Conservation (phyloP, 2,329 filamentous ascomycete species). For the Trichocomaceae sp. region DNA sequence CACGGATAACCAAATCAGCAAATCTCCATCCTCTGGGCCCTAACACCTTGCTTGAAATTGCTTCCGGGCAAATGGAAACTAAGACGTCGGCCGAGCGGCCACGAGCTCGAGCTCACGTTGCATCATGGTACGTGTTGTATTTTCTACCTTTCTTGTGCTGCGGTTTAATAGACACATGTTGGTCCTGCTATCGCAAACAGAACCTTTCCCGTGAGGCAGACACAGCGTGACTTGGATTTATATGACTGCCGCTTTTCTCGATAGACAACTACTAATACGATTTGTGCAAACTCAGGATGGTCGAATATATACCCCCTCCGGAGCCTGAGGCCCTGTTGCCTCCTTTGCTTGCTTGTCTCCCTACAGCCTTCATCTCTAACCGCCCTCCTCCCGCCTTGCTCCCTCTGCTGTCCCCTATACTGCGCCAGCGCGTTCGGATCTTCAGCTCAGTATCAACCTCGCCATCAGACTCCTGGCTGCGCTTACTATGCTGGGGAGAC, state of each 20-base stretch:
- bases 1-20: too few relatives aligned
- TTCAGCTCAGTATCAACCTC: slow-evolving; percentile 43
- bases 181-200: neutral
- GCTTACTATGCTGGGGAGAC: slow-evolving; percentile 54
- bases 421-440: slow-evolving; percentile 56
- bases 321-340: slow-evolving; percentile 53
- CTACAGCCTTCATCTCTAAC: slow-evolving; percentile 54
- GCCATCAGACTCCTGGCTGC: slow-evolving; percentile 50
- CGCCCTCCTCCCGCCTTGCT: slow-evolving; percentile 55
- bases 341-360: slow-evolving; percentile 58
- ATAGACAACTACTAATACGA: neutral
- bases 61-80: slow-evolving; percentile 14
- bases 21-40: too few relatives aligned
- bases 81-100: slow-evolving; percentile 5
- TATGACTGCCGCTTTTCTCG: too few relatives aligned
- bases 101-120: slow-evolving; percentile 8
- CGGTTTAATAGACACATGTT: neutral
- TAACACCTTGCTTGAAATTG: neutral
- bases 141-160: neutral
- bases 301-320: slow-evolving; percentile 50
- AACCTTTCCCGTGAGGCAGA: too few relatives aligned
- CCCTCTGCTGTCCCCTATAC: slow-evolving; percentile 56
- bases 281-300: slow-evolving; percentile 36
- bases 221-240: too few relatives aligned
- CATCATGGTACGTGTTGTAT: slow-evolving; percentile 6